phyloP scores from a whole-genome alignment of 2,329 filamentous ascomycete species.

The Fusarium beomiforme region DNA sequence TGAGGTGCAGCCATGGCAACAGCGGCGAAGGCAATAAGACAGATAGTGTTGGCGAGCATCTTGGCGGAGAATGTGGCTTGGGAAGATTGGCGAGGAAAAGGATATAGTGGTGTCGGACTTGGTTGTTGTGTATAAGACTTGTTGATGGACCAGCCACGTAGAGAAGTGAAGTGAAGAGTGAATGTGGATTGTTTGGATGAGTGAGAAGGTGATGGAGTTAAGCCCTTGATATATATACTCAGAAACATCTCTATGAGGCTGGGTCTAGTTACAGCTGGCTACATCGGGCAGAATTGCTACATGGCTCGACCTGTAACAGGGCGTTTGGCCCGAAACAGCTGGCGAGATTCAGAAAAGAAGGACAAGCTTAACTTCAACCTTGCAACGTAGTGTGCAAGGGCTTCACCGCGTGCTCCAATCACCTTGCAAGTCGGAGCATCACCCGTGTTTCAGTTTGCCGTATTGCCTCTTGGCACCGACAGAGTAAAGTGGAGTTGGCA shows the following conservation, averaged over 20 bases:
- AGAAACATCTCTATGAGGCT: not conserved
- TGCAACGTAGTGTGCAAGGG: not conserved
- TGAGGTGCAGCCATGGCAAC: not conserved
- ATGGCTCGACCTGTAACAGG: not conserved
- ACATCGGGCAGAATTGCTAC: not conserved
- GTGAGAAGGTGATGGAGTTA: too few relatives aligned
- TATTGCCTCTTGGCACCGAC: not conserved
- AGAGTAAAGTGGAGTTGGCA: not conserved
- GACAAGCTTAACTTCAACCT: not conserved
- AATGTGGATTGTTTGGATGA: too few relatives aligned
- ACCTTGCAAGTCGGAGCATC: accelerated
- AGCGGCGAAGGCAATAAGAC: not conserved
- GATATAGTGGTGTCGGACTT: too few relatives aligned
- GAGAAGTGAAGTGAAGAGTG: not conserved
- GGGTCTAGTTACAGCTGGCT: not conserved
- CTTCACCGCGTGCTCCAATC: not conserved
- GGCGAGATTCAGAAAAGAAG: accelerated
- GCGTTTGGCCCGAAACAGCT: not conserved
- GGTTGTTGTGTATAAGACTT: too few relatives aligned
- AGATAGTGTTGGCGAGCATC: not conserved
- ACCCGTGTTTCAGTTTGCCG: not conserved
- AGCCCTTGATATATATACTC: not conserved
- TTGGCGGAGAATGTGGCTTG: not conserved
- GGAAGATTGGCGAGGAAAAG: too few relatives aligned
- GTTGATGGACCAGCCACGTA: not conserved